phyloP scores from a whole-genome alignment of 2,329 filamentous ascomycete species.

The Monascus ruber region DNA sequence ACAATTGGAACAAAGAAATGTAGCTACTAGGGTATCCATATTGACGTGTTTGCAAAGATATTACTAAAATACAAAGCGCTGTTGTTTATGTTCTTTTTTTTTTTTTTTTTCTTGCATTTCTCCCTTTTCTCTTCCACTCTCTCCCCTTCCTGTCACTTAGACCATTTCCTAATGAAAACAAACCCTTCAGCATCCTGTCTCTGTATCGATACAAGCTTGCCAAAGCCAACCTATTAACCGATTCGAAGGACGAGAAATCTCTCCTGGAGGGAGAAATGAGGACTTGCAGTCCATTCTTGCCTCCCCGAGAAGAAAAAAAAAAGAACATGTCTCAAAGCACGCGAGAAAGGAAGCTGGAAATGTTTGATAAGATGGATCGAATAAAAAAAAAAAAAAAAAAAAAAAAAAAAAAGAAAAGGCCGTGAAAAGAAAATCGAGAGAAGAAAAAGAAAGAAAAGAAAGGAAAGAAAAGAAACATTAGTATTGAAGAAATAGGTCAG shows the following conservation, averaged over 20 bases:
- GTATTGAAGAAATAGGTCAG: slow-evolving; percentile 2
- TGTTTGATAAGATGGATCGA: neutral
- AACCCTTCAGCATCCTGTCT: too few species aligned
- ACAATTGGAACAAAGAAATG: slow-evolving; percentile 6
- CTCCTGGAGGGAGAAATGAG: too few species aligned
- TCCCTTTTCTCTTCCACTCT: slow-evolving; percentile 8
- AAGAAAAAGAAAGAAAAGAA: slow-evolving; percentile 9
- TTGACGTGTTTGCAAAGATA: slow-evolving; percentile 15
- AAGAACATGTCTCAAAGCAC: slow-evolving; percentile 3
- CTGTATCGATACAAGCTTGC: too few species aligned
- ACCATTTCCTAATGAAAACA: too few species aligned
- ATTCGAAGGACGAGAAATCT: too few species aligned
- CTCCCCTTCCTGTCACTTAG: slow-evolving; percentile 1
- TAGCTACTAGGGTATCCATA: slow-evolving; percentile 26
- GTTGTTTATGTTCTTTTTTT: neutral
- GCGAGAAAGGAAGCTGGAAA: neutral
- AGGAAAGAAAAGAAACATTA: slow-evolving; percentile 4
- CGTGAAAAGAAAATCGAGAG: slow-evolving; percentile 6
- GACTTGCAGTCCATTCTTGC: too few species aligned
- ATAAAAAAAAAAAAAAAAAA: neutral
- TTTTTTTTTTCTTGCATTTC: neutral
- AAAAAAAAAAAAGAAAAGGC: slow-evolving; percentile 6
- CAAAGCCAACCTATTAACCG: too few species aligned
- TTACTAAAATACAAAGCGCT: slow-evolving; percentile 19
- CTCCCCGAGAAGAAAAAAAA: slow-evolving; percentile 7